Percentiles rank a stretch among this genome's conserved stretches.
Evolutionary conservation across 345 rosid species (phyloP).

Genomic region (Pugionium cornutum): DNA sequence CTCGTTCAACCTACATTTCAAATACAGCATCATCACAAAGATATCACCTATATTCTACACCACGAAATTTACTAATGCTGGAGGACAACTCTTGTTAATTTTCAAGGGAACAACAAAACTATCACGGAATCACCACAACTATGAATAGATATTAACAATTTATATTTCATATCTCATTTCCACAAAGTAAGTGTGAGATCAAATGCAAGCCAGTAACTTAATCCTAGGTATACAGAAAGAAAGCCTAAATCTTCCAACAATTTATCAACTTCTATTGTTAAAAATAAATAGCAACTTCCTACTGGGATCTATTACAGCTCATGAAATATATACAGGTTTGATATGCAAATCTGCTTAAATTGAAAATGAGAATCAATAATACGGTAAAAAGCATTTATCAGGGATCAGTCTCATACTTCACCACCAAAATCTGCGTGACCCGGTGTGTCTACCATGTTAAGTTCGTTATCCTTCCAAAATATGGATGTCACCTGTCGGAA

Average conservation of each 20-base stretch:
- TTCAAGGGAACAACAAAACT: not conserved
- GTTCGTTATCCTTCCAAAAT: slow-evolving; percentile 84
- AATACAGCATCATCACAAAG: slow-evolving; percentile 12
- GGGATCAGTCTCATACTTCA: slow-evolving; percentile 58
- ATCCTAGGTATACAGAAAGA: slow-evolving; percentile 11
- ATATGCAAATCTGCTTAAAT: not conserved
- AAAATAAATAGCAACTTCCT: not conserved
- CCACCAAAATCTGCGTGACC: slow-evolving; percentile 99
- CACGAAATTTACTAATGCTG: not conserved
- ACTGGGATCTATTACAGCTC: not conserved
- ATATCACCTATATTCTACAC: slow-evolving; percentile 1
- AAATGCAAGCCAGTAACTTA: not conserved
- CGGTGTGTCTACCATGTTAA: slow-evolving; percentile 98
- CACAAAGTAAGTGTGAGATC: not conserved
- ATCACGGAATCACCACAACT: not conserved
- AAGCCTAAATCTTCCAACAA: not conserved
- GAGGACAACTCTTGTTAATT: slow-evolving; percentile 3
- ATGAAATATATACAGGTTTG: not conserved
- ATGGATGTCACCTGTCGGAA: slow-evolving; percentile 74
- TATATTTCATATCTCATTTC: not conserved
- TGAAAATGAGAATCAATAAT: not conserved
- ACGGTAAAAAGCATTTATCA: not conserved
- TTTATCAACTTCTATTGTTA: not conserved
- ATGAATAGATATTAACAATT: not conserved
- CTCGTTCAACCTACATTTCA: slow-evolving; percentile 74